A percentile compares a stretch with the other conserved stretches of the same genome.
Evolutionary conservation across 495 filamentous ascomycete genomes (phyloP).

Genomic region (Neurospora tetrasperma): DNA sequence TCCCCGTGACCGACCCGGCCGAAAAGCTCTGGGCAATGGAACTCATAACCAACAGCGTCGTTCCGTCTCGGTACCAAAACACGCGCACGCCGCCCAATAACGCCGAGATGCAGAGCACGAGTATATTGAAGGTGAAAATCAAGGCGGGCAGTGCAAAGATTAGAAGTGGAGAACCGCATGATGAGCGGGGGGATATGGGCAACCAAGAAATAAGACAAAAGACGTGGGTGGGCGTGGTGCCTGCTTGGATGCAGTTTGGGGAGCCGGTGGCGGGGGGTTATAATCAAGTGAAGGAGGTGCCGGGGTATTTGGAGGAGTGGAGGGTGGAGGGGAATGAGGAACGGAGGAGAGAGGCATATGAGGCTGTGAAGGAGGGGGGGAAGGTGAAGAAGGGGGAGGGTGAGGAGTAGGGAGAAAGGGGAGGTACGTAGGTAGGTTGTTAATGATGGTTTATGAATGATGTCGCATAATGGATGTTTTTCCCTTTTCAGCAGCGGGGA

Average conservation of each 20-base stretch:
- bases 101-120: slow-evolving; percentile 69
- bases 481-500: too few relatives aligned
- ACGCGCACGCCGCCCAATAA: slow-evolving; percentile 61
- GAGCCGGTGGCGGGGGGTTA: slow-evolving; percentile 55
- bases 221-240: slow-evolving; percentile 82
- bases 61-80: slow-evolving; percentile 57
- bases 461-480: not conserved
- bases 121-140: slow-evolving; percentile 60
- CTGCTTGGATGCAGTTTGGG: slow-evolving; percentile 55
- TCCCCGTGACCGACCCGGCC: slow-evolving; percentile 49
- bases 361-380: slow-evolving; percentile 19
- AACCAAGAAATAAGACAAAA: slow-evolving; percentile 47
- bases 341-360: slow-evolving; percentile 42
- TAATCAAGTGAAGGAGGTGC: slow-evolving; percentile 49
- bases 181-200: slow-evolving; percentile 59
- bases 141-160: slow-evolving; percentile 71
- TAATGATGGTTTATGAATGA: not conserved
- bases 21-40: slow-evolving; percentile 83
- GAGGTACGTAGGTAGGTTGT: not conserved
- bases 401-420: not conserved
- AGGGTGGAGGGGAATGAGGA: slow-evolving; percentile 44
- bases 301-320: slow-evolving; percentile 53
- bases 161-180: slow-evolving; percentile 54
- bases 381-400: slow-evolving; percentile 20
- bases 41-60: slow-evolving; percentile 65